A percentile compares a stretch with the other conserved stretches of the same genome.
Conservation (phyloP, 202 grass and related monocot species). For the Tripidium arundinaceum region DNA sequence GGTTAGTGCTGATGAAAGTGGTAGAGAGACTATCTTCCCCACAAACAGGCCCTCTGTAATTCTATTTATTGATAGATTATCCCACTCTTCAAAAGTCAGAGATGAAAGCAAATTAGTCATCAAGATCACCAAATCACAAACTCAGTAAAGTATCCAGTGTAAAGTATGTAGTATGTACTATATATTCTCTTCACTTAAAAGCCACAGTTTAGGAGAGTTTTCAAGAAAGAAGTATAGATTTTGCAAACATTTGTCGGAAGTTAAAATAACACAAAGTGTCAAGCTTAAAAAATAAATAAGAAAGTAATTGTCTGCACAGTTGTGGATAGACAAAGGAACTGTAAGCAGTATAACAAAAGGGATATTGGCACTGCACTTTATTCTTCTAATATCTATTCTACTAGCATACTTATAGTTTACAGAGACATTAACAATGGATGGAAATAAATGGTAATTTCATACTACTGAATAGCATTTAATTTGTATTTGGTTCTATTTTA, state of each 20-base stretch:
- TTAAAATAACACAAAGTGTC: neutral
- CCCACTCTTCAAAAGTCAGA: slow-evolving; percentile 61
- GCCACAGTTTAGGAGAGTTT: slow-evolving; percentile 13
- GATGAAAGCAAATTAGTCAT: slow-evolving; percentile 76
- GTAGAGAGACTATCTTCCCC: slow-evolving; percentile 64
- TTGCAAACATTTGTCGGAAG: slow-evolving; percentile 18
- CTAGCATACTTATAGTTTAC: slow-evolving; percentile 3
- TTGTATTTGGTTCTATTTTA: slow-evolving; percentile 7
- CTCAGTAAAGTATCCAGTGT: neutral
- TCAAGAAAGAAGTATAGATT: slow-evolving; percentile 29
- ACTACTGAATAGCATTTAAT: neutral
- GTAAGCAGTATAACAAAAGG: slow-evolving; percentile 14
- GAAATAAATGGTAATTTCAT: slow-evolving; percentile 20
- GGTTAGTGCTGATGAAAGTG: slow-evolving; percentile 57
- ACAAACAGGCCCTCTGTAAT: slow-evolving; percentile 62
- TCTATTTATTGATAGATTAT: slow-evolving; percentile 87
- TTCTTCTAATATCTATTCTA: slow-evolving; percentile 20
- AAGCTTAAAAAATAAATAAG: neutral
- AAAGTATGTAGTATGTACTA: neutral
- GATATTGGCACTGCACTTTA: neutral
- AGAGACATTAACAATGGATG: slow-evolving; percentile 11
- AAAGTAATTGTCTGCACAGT: neutral
- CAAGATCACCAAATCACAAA: slow-evolving; percentile 22
- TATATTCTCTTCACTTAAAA: slow-evolving; percentile 20
- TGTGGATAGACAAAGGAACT: neutral